A percentile compares a stretch with the other conserved stretches of the same genome.
These are phyloP conservation scores for Furcasterigmium furcatum DNA, from an alignment of 2,329 filamentous ascomycete species.

Conservation along the genomic window DNA sequence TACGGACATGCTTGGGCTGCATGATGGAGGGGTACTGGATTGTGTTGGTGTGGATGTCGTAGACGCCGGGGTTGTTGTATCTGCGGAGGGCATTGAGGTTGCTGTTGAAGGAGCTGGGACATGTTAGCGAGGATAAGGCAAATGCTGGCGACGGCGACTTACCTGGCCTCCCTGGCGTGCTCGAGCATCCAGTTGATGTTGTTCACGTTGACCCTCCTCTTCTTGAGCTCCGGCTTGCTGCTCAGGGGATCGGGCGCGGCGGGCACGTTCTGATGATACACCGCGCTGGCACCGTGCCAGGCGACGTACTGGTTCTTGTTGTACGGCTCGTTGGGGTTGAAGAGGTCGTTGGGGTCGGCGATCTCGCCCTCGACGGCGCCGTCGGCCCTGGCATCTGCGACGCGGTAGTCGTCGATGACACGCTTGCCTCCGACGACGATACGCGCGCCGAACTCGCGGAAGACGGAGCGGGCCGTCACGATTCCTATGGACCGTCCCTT, in stretches of 20 bases:
- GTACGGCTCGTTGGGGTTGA: conserved; percentile 79
- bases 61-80: conserved; percentile 69
- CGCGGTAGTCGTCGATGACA: conserved; percentile 87
- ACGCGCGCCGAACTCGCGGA: conserved; percentile 90
- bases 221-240: conserved; percentile 81
- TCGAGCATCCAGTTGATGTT: conserved; percentile 96
- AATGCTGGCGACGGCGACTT: conserved; percentile 24
- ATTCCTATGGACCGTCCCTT: conserved; percentile 97
- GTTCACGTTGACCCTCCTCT: conserved; percentile 82
- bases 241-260: conserved; percentile 66
- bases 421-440: conserved; percentile 90
- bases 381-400: conserved; percentile 67
- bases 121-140: not conserved
- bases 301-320: conserved; percentile 99
- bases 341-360: conserved; percentile 82
- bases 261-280: conserved; percentile 83
- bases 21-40: conserved; percentile 85
- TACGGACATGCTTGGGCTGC: conserved; percentile 84
- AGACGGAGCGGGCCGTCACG: conserved; percentile 93
- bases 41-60: conserved; percentile 90
- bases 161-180: conserved; percentile 90
- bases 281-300: conserved; percentile 94
- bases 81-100: conserved; percentile 66
- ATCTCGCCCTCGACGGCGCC: conserved; percentile 85
- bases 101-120: conserved; percentile 75